These are phyloP conservation scores for Trichoderma brevicompactum DNA, from an alignment of 2,329 filamentous ascomycete species.

Conservation along the genomic window DNA sequence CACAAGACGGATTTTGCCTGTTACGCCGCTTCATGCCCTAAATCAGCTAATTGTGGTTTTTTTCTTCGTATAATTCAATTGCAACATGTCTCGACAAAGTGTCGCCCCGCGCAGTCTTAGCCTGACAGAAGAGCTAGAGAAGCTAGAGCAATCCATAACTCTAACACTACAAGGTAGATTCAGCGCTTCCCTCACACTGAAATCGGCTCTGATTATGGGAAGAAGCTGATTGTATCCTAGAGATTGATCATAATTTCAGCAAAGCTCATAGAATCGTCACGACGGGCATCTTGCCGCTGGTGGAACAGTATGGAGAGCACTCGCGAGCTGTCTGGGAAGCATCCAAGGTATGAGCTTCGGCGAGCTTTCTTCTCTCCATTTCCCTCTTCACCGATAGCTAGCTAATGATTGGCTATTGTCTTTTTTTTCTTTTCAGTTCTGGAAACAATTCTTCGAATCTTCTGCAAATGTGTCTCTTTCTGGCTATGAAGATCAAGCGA, in stretches of 20 bases:
- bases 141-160: slow-evolving; percentile 94
- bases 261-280: slow-evolving; percentile 96
- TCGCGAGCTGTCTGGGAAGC: slow-evolving; percentile 96
- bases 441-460: slow-evolving; percentile 99
- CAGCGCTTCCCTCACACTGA: background rate
- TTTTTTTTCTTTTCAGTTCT: slow-evolving; percentile 66
- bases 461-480: slow-evolving; percentile 96
- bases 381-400: too few relatives aligned
- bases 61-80: too few relatives aligned
- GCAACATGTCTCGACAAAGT: slow-evolving; percentile 55
- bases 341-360: slow-evolving; percentile 68
- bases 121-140: slow-evolving; percentile 93
- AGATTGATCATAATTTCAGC: slow-evolving; percentile 99
- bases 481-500: slow-evolving; percentile 83
- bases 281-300: slow-evolving; percentile 85
- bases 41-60: background rate
- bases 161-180: slow-evolving; percentile 82
- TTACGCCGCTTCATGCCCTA: background rate
- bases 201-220: background rate
- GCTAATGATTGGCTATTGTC: background rate
- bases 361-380: too few relatives aligned
- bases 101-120: slow-evolving; percentile 64
- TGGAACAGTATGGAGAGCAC: slow-evolving; percentile 94
- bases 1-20: background rate
- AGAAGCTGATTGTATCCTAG: slow-evolving; percentile 49